Percentiles rank a stretch among this genome's conserved stretches.
phyloP scores from a whole-genome alignment of 495 filamentous ascomycete species.

The Podospora anserina region DNA sequence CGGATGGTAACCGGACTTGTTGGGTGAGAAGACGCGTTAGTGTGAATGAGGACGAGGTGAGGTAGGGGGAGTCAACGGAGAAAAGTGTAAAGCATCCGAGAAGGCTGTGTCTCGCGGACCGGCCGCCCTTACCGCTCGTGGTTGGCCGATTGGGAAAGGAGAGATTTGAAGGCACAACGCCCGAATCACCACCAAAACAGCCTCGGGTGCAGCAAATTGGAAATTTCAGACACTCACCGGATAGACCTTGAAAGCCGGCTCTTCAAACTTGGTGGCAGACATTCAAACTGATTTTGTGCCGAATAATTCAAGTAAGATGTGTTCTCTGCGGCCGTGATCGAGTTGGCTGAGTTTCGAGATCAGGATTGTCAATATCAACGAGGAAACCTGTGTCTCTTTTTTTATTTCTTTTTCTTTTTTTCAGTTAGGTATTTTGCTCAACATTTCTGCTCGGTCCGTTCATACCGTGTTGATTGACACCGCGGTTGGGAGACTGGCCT shows the following conservation, averaged over 20 bases:
- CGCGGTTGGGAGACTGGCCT: not conserved
- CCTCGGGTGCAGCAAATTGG: not conserved
- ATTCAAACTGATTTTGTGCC: constrained; percentile 45
- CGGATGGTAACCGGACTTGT: constrained; percentile 46
- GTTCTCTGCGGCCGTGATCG: no score
- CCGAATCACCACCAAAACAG: not conserved
- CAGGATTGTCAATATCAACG: no score
- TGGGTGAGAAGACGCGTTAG: constrained; percentile 13
- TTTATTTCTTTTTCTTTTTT: no score
- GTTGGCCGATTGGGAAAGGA: not conserved
- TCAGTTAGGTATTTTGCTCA: no score
- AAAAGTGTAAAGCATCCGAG: not conserved
- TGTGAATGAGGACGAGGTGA: not conserved
- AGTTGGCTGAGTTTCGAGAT: no score
- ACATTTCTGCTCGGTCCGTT: no score
- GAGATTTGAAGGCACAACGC: constrained; percentile 3
- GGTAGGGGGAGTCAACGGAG: not conserved
- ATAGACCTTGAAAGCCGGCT: constrained; percentile 50
- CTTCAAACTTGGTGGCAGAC: constrained; percentile 49
- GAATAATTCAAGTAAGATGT: not conserved
- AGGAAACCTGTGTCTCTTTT: no score
- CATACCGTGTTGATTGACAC: no score
- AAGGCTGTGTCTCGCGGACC: not conserved
- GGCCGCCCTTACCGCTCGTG: not conserved
- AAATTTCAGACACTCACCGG: constrained; percentile 41